These are phyloP conservation scores for Paraphoma chrysanthemicola DNA, from an alignment of 2,329 filamentous ascomycete species.

Conservation along the genomic window DNA sequence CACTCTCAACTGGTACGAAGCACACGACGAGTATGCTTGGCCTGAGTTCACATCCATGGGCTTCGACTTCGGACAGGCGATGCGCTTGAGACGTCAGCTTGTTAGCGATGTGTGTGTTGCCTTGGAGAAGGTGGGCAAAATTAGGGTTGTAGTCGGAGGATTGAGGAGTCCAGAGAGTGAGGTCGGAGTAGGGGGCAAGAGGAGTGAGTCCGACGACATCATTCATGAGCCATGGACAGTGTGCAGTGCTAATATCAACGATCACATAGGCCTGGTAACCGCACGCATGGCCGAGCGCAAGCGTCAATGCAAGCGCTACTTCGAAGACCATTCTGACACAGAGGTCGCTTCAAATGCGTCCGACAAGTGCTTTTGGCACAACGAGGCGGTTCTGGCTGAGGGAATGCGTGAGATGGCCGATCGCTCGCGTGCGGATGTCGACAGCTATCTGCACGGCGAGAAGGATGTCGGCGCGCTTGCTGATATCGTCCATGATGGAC, in stretches of 20 bases:
- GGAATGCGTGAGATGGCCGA: slow-evolving; percentile 3
- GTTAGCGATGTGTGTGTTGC: slow-evolving; percentile 21
- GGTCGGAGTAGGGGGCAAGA: background rate
- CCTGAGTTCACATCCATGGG: slow-evolving; percentile 16
- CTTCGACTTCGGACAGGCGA: slow-evolving; percentile 21
- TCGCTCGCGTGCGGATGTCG: background rate
- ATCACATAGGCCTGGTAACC: background rate
- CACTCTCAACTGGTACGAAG: slow-evolving; percentile 21
- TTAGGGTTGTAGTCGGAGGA: slow-evolving; percentile 2
- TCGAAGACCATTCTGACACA: slow-evolving; percentile 2
- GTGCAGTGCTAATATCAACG: background rate
- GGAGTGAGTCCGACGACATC: background rate
- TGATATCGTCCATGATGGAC: slow-evolving; percentile 1
- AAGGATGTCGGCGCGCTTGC: slow-evolving; percentile 1
- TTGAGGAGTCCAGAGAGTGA: slow-evolving; percentile 4
- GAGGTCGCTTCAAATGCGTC: background rate
- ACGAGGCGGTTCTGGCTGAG: slow-evolving; percentile 6
- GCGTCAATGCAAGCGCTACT: slow-evolving; percentile 12
- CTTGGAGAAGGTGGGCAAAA: slow-evolving; percentile 9
- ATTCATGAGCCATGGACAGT: background rate
- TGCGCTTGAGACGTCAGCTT: slow-evolving; percentile 21
- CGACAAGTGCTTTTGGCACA: background rate
- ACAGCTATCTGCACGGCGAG: background rate
- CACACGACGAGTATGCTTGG: slow-evolving; percentile 21
- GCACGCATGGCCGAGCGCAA: slow-evolving; percentile 6